Conservation (phyloP, 202 grass and related monocot genomes). For the Brachypodium distachyon region DNA sequence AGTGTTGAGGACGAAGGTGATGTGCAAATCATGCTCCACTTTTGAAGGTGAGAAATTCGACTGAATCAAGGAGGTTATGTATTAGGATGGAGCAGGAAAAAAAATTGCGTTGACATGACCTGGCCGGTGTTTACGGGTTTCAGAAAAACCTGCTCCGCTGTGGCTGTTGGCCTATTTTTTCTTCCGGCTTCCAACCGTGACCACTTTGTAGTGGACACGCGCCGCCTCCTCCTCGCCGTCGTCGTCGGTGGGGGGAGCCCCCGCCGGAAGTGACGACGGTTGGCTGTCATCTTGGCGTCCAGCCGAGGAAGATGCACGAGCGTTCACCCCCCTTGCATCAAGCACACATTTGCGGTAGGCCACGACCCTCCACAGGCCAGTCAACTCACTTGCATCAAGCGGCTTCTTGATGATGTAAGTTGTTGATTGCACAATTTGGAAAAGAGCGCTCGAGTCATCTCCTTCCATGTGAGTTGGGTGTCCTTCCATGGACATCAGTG, state of each 20-base stretch:
- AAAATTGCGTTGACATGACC: neutral
- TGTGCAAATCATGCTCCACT: no score
- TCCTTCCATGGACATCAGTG: neutral
- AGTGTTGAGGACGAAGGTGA: no score
- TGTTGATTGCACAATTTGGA: neutral
- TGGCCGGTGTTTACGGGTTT: neutral
- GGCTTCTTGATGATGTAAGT: constrained; percentile 15
- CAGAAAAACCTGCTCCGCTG: neutral
- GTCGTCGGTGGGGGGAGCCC: neutral
- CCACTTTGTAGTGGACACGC: neutral
- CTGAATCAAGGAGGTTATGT: neutral
- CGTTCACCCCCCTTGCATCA: neutral
- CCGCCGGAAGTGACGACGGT: neutral
- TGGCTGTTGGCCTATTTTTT: neutral
- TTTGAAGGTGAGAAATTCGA: neutral
- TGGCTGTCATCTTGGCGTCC: neutral
- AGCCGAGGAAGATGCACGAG: neutral
- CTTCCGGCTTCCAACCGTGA: neutral
- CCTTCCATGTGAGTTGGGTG: neutral
- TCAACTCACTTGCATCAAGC: neutral
- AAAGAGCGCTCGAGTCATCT: neutral
- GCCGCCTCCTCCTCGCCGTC: neutral
- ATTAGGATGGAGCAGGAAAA: neutral
- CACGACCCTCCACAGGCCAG: neutral
- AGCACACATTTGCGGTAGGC: neutral